These are phyloP conservation scores for Coemansia sp. DNA, from an alignment of 192 early-diverging fungal species.

Conservation along the genomic window DNA sequence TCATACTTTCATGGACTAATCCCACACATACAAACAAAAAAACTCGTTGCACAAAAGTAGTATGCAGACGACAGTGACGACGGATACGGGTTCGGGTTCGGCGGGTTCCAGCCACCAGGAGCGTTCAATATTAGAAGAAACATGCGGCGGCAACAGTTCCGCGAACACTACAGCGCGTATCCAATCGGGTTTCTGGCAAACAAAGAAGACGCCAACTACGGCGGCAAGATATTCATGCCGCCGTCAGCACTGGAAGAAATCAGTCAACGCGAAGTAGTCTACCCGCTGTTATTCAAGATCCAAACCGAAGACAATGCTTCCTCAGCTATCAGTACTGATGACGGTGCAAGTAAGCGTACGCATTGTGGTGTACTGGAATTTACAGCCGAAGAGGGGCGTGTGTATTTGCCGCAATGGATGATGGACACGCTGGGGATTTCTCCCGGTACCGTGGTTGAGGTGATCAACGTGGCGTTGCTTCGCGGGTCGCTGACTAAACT, in stretches of 20 bases:
- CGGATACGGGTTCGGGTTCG: constrained; percentile 21
- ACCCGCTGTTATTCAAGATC: constrained; percentile 92
- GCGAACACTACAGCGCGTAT: constrained; percentile 46
- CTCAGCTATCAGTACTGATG: background rate
- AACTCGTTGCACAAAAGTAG: constrained; percentile 2
- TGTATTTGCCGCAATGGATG: constrained; percentile 98
- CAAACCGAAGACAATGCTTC: constrained; percentile 57
- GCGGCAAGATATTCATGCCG: constrained; percentile 57
- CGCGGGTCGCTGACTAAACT: constrained; percentile 91
- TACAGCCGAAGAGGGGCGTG: constrained; percentile 94
- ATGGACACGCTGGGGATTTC: constrained; percentile 82
- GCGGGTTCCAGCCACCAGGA: constrained; percentile 14
- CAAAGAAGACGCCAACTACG: constrained; percentile 50
- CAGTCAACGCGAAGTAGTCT: constrained; percentile 82
- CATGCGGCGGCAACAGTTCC: constrained; percentile 31
- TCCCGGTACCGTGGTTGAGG: constrained; percentile 76
- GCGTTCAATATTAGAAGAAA: constrained; percentile 7
- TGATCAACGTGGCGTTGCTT: constrained; percentile 77
- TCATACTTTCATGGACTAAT: too few species aligned
- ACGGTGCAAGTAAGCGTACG: constrained; percentile 53
- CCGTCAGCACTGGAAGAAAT: constrained; percentile 50
- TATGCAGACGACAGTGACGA: constrained; percentile 33
- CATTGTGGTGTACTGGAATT: constrained; percentile 99
- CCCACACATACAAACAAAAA: background rate
- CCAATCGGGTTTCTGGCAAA: constrained; percentile 35